Evolutionary conservation across 1,284 basidiomycete species (phyloP).

Genomic region (Sporisorium reilianum): DNA sequence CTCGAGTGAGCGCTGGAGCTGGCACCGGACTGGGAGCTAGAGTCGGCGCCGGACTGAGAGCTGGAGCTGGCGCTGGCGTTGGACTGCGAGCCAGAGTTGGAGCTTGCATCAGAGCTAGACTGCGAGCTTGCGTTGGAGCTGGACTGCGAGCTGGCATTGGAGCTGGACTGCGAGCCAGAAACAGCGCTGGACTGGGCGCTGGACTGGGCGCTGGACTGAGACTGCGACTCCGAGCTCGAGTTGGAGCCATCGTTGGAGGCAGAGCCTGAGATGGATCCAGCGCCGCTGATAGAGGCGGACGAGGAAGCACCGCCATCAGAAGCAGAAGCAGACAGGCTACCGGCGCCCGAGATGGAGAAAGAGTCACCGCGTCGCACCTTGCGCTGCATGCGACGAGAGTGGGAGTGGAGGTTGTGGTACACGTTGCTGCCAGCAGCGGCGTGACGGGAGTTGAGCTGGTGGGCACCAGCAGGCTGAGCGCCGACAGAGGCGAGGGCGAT

Average conservation of each 20-base stretch:
- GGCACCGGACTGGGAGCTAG: constrained; percentile 8
- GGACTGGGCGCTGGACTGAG: constrained; percentile 12
- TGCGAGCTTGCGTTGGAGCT: constrained; percentile 13
- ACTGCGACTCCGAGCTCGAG: constrained; percentile 13
- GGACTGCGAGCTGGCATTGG: constrained; percentile 12
- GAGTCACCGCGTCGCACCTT: constrained; percentile 46
- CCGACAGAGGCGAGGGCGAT: constrained; percentile 42
- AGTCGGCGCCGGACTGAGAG: constrained; percentile 8
- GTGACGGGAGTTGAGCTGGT: constrained; percentile 49
- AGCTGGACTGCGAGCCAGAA: constrained; percentile 12
- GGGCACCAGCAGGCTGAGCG: constrained; percentile 39
- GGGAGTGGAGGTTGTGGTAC: constrained; percentile 51
- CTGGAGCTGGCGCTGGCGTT: constrained; percentile 11
- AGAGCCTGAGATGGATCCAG: constrained; percentile 34
- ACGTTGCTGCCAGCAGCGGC: constrained; percentile 52
- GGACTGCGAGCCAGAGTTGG: constrained; percentile 12
- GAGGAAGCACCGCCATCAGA: constrained; percentile 11
- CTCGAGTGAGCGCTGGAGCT: constrained; percentile 7
- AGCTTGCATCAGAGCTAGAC: constrained; percentile 7
- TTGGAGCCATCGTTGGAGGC: constrained; percentile 25
- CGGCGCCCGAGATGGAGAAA: constrained; percentile 29
- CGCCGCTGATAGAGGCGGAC: constrained; percentile 23
- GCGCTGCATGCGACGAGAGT: constrained; percentile 51
- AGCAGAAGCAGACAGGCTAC: constrained; percentile 19
- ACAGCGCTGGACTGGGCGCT: constrained; percentile 14